Percentiles rank a stretch among this genome's conserved stretches.
Conservation (phyloP, 2,329 filamentous ascomycete species). For the Arthrinium puccinioides region DNA sequence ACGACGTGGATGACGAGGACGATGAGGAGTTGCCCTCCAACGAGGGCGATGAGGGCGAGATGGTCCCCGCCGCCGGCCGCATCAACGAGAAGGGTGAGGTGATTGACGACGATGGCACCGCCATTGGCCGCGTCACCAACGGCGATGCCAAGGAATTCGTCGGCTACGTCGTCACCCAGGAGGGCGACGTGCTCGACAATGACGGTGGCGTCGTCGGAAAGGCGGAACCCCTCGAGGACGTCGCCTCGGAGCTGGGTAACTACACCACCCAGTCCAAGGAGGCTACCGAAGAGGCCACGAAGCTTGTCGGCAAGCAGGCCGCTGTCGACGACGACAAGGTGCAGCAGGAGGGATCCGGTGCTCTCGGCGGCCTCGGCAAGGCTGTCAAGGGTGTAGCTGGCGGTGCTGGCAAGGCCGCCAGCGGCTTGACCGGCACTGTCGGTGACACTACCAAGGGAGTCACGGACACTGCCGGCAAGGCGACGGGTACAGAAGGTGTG, state of each 20-base stretch:
- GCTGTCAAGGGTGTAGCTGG: conserved; percentile 13
- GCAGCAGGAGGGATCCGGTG: conserved; percentile 5
- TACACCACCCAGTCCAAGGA: conserved; percentile 21
- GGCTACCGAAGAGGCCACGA: conserved; percentile 1
- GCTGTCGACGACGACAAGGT: conserved; percentile 5
- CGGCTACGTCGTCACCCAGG: conserved; percentile 26
- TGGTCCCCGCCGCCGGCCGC: conserved; percentile 28
- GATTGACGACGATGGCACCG: conserved; percentile 44
- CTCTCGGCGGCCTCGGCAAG: conserved; percentile 15
- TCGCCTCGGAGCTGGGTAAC: conserved; percentile 17
- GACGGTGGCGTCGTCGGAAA: conserved; percentile 23
- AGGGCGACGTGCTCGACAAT: conserved; percentile 24
- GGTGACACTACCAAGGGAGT: conserved; percentile 14
- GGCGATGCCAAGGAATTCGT: conserved; percentile 19
- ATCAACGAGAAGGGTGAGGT: conserved; percentile 49
- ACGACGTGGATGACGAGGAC: conserved; percentile 7
- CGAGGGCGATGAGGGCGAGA: conserved; percentile 22
- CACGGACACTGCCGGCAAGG: conserved; percentile 14
- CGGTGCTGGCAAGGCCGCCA: conserved; percentile 13
- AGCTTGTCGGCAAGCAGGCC: background rate
- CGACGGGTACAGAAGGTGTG: conserved; percentile 13
- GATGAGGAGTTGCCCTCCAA: conserved; percentile 9
- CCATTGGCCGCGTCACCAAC: conserved; percentile 33
- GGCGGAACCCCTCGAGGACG: conserved; percentile 24
- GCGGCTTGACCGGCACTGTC: conserved; percentile 12